phyloP scores from a whole-genome alignment of 176 grass and related monocot genomes.

The Secale cereale region DNA sequence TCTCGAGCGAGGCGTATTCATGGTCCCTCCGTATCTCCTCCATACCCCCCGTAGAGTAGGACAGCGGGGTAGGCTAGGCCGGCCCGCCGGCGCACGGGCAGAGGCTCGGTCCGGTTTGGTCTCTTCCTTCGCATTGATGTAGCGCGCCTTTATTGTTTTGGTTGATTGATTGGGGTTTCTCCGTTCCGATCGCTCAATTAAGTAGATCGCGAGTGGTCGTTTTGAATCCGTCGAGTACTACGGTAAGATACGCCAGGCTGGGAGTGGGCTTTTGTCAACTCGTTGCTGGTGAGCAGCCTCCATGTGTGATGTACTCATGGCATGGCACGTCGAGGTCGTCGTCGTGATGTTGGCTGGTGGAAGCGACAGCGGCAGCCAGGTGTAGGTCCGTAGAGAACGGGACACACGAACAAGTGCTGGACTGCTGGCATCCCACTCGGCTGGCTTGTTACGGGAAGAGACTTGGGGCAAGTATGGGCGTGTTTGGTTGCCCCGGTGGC shows the following conservation, averaged over 20 bases:
- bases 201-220: neutral
- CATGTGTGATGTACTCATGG: neutral
- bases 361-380: neutral
- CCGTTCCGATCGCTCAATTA: neutral
- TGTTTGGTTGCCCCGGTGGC: too few species aligned
- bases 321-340: conserved; percentile 4
- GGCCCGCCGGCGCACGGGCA: neutral
- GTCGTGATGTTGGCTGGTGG: neutral
- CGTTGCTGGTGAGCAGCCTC: neutral
- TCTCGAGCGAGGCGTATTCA: neutral
- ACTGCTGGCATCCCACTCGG: neutral
- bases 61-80: neutral
- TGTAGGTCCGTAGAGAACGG: neutral
- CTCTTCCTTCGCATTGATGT: neutral
- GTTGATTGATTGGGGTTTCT: neutral
- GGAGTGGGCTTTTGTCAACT: neutral
- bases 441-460: neutral
- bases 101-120: neutral
- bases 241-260: neutral
- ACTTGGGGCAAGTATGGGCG: too few species aligned
- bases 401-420: neutral
- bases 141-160: neutral
- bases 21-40: neutral
- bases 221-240: neutral
- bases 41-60: neutral